Conservation (phyloP, 257 asterid genomes). For the Cordia subcordata region DNA sequence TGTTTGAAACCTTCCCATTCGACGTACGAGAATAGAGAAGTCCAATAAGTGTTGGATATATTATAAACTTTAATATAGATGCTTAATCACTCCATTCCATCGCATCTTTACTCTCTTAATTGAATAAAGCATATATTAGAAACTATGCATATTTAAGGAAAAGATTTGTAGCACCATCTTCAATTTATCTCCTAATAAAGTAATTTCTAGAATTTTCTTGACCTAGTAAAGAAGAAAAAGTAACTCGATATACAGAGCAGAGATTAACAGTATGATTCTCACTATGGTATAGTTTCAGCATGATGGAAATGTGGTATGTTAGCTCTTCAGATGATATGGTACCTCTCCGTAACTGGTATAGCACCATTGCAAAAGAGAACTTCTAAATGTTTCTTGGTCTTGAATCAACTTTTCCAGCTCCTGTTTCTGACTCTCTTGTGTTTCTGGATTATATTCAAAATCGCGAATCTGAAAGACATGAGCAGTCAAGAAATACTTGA, state of each 20-base stretch:
- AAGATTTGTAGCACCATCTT: no score
- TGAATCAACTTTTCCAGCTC: conserved; percentile 69
- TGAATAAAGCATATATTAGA: no score
- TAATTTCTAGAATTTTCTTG: neutral
- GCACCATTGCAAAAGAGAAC: conserved; percentile 78
- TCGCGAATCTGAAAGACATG: conserved; percentile 62
- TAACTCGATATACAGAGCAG: neutral
- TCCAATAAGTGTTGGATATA: no score
- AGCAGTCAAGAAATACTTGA: conserved; percentile 16
- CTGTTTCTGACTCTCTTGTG: conserved; percentile 68
- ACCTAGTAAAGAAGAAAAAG: neutral
- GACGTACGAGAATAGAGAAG: no score
- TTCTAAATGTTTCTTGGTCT: conserved; percentile 68
- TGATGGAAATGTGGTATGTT: neutral
- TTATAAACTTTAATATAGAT: no score
- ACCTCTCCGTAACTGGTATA: conserved; percentile 92
- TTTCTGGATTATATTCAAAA: conserved; percentile 58
- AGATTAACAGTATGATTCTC: neutral
- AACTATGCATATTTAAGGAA: no score
- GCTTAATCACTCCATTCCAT: no score
- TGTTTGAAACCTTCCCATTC: no score
- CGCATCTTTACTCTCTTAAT: no score
- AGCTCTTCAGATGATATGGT: conserved; percentile 18
- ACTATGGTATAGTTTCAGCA: neutral
- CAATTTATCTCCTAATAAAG: no score